Evolutionary conservation across 345 rosid species (phyloP).

Genomic region (Camelina hispida): DNA sequence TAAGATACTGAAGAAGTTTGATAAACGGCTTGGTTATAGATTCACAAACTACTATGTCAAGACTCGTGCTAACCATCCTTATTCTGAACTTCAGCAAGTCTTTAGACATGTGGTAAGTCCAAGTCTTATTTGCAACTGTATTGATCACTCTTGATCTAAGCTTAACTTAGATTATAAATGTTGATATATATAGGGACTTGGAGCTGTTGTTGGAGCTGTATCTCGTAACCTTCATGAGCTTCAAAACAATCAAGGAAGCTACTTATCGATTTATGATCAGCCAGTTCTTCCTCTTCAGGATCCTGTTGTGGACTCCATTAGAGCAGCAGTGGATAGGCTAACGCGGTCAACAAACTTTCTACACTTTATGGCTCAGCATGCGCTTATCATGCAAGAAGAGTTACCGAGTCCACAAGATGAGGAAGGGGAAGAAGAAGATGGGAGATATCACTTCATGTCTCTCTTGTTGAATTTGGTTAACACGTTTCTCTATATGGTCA

Average conservation of each 20-base stretch:
- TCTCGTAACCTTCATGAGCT: conserved; percentile 98
- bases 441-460: conserved; percentile 87
- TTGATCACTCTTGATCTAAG: conserved; percentile 10
- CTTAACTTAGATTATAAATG: conserved; percentile 5
- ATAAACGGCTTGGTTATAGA: conserved; percentile 89
- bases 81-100: conserved; percentile 96
- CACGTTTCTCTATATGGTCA: conserved; percentile 93
- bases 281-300: conserved; percentile 86
- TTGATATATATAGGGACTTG: conserved; percentile 68
- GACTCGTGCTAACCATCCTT: conserved; percentile 98
- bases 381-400: conserved; percentile 93
- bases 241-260: conserved; percentile 93
- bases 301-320: conserved; percentile 79
- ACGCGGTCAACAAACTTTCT: conserved; percentile 87
- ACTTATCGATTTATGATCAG: conserved; percentile 86
- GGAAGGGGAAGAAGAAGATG: conserved; percentile 58
- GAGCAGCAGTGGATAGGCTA: conserved; percentile 89
- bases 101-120: conserved; percentile 90
- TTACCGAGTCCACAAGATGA: conserved; percentile 77
- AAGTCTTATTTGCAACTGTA: not conserved
- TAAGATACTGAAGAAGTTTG: conserved; percentile 93
- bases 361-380: conserved; percentile 89
- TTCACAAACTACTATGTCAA: conserved; percentile 93
- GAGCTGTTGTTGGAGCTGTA: conserved; percentile 96
- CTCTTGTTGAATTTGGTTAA: conserved; percentile 80